Evolutionary conservation across 495 filamentous ascomycete species (phyloP).

Genomic region (Aspergillus incahuasiensis): DNA sequence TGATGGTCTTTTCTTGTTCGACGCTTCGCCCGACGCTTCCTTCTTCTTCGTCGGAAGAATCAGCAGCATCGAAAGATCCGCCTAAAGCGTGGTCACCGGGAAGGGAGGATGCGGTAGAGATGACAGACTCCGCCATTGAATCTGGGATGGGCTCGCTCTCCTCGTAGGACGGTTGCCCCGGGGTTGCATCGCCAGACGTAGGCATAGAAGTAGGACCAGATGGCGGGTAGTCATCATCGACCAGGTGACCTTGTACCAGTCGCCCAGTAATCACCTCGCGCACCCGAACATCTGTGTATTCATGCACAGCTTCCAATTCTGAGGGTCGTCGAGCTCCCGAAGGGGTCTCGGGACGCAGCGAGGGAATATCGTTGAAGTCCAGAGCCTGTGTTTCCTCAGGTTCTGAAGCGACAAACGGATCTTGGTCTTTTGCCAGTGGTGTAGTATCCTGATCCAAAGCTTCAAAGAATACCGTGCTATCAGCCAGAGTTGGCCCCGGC

Average conservation of each 20-base stretch:
- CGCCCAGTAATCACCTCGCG: slow-evolving; percentile 88
- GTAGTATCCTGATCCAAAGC: slow-evolving; percentile 33
- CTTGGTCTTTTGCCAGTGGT: slow-evolving; percentile 23
- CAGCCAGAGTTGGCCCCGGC: slow-evolving; percentile 54
- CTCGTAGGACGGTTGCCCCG: slow-evolving; percentile 25
- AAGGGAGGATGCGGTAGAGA: slow-evolving; percentile 55
- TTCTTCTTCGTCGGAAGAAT: slow-evolving; percentile 87
- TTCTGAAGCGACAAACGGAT: slow-evolving; percentile 26
- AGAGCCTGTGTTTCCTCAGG: slow-evolving; percentile 2
- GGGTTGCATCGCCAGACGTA: slow-evolving; percentile 48
- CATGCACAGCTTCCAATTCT: slow-evolving; percentile 49
- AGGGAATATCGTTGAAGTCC: slow-evolving; percentile 4
- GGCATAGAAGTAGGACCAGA: slow-evolving; percentile 58
- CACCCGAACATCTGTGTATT: slow-evolving; percentile 83
- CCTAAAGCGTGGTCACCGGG: slow-evolving; percentile 63
- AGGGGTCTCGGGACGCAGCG: slow-evolving; percentile 34
- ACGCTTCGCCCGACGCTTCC: slow-evolving; percentile 62
- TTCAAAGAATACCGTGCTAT: slow-evolving; percentile 57
- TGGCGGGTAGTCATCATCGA: slow-evolving; percentile 88
- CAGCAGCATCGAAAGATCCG: slow-evolving; percentile 73
- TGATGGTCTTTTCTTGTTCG: slow-evolving; percentile 87
- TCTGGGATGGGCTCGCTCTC: slow-evolving; percentile 51
- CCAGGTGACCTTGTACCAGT: slow-evolving; percentile 92
- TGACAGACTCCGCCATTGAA: slow-evolving; percentile 60
- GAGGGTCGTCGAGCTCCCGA: slow-evolving; percentile 36